Base-by-base conservation (phyloP, 2,329 filamentous ascomycete genomes). In the Cercospora citrullina region DNA sequence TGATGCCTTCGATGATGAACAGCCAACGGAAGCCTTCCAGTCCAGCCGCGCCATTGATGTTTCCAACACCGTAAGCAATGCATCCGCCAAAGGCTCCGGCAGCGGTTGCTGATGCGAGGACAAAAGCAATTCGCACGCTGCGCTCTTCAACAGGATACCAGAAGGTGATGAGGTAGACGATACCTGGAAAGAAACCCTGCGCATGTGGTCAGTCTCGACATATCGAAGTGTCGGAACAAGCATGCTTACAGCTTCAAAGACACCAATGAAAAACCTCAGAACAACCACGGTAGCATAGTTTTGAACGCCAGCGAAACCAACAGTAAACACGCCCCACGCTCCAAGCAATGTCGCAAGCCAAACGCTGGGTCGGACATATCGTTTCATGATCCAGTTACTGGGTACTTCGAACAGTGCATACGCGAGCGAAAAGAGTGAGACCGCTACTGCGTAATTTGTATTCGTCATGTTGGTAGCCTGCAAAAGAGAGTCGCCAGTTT, bases 41-140 rank as follows among this genome's bases (percentile, higher is more conserved):
- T 2, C 78, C 78, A 4, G 74, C 77, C 9, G 74, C 72, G 8
- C 78, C 77, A 68, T 80, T 78, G 68, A 81, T 79, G 61, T 88
- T 66, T 88, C 88, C 76, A 90, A 92, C 2, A 92, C 84, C 85
- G 65, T 85, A 88, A 1, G 87, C 87, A 73, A 82, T 83, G 7
- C 84, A 80, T 2, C 85, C 85, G 4, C 85, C 84, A 72, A 87
- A 87, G 0, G 84, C 84, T 36, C 79, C 83, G 71, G 77, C 85
- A 71, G 81, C 84, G 77, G 86, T 86, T n/a, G 77, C 88, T 79
- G 80, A 87, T 76, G 74, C 85, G 60, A 86, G 77, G 73, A 84
- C 81, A 68, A 85, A 82, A 0, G 85, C 84, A 74, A 91, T 85
- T 6, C 87, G 85, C 74, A 87, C 84, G 1, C 83, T 85, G 21